Conservation (phyloP, 805 yeast genomes). For the Debaryomyces hansenii region DNA sequence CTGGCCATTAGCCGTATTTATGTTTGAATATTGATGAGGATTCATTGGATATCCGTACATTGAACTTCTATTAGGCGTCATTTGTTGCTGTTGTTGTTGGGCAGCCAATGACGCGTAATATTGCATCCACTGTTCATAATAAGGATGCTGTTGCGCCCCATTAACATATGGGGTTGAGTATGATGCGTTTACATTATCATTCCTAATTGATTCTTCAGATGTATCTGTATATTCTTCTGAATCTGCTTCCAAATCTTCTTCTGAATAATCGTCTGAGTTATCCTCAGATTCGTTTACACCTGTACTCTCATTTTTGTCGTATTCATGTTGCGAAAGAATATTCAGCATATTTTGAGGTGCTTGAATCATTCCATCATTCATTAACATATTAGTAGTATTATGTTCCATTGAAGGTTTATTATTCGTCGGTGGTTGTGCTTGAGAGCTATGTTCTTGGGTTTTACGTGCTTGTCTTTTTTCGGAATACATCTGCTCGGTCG, state of each 20-base stretch:
- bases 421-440: too few relatives aligned
- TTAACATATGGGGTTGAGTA: constrained; percentile 1
- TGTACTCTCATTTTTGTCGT: too few relatives aligned
- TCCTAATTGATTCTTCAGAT: constrained; percentile 10
- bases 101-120: constrained; percentile 31
- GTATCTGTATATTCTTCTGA: constrained; percentile 9
- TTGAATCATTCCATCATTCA: too few relatives aligned
- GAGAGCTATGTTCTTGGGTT: too few relatives aligned
- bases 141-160: constrained; percentile 24
- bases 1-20: not conserved
- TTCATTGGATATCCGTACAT: not conserved
- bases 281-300: not conserved
- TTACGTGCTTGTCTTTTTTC: too few relatives aligned
- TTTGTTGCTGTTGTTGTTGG: constrained; percentile 14
- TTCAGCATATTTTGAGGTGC: too few relatives aligned
- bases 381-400: too few relatives aligned
- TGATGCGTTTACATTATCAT: constrained; percentile 3
- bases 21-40: not conserved
- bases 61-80: not conserved
- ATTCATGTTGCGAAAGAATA: too few relatives aligned
- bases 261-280: constrained; percentile 5
- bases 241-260: constrained; percentile 9
- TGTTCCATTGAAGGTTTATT: too few relatives aligned
- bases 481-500: too few relatives aligned
- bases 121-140: constrained; percentile 38